Percentiles rank a stretch among this genome's conserved stretches.
Evolutionary conservation across 2,329 filamentous ascomycete species (phyloP).

Genomic region (Penicillium sp.): DNA sequence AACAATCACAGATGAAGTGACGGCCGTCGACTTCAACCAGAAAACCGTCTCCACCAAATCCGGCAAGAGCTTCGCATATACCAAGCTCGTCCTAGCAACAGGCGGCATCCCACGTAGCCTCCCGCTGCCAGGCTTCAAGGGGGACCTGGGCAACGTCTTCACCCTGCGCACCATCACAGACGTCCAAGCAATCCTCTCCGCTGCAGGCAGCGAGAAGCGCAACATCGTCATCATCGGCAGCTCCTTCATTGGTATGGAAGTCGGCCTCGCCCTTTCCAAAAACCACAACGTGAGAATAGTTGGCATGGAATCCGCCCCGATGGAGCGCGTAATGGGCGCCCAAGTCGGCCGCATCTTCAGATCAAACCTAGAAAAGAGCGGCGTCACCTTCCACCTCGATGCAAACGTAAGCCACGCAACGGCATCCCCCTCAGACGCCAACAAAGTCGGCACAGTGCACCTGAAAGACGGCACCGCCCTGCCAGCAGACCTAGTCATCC

Average conservation of each 20-base stretch:
- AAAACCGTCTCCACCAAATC: slow-evolving; percentile 72
- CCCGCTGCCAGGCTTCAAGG: slow-evolving; percentile 77
- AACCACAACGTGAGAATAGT: slow-evolving; percentile 82
- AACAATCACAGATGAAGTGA: slow-evolving; percentile 59
- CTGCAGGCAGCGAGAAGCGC: slow-evolving; percentile 76
- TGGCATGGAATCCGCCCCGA: slow-evolving; percentile 79
- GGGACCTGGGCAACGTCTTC: slow-evolving; percentile 78
- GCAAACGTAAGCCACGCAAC: slow-evolving; percentile 80
- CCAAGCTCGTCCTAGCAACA: slow-evolving; percentile 84
- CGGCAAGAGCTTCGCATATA: slow-evolving; percentile 70
- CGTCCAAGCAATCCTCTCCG: slow-evolving; percentile 69
- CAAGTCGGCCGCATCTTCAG: slow-evolving; percentile 78
- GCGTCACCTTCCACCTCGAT: slow-evolving; percentile 81
- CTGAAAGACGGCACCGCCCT: slow-evolving; percentile 83
- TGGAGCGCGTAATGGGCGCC: slow-evolving; percentile 80
- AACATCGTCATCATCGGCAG: slow-evolving; percentile 90
- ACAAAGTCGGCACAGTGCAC: slow-evolving; percentile 72
- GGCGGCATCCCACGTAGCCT: slow-evolving; percentile 74
- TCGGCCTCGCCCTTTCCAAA: slow-evolving; percentile 75
- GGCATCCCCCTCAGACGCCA: slow-evolving; percentile 62
- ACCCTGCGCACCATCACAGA: slow-evolving; percentile 74
- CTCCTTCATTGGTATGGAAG: slow-evolving; percentile 97
- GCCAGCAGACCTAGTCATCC: slow-evolving; percentile 82
- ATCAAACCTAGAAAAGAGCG: slow-evolving; percentile 73
- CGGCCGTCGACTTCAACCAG: slow-evolving; percentile 67